Percentiles rank a stretch among this genome's conserved stretches.
These are phyloP conservation scores for Ampelocalamus luodianensis DNA, from an alignment of 176 grass and related monocot genomes.

Conservation along the genomic window DNA sequence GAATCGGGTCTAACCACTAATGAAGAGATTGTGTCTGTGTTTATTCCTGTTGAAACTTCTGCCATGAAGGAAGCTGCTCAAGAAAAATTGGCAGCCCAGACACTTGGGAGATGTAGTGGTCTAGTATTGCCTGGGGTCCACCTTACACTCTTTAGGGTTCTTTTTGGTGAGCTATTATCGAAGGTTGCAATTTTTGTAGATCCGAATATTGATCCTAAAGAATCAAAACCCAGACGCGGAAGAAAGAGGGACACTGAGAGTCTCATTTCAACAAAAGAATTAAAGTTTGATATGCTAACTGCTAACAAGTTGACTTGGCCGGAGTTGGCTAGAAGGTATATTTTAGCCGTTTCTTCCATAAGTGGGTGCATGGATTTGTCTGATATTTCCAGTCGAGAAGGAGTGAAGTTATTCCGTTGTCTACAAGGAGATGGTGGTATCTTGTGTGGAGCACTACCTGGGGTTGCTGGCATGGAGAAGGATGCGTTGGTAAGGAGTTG, in stretches of 20 bases:
- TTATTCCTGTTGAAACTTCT: slow-evolving; percentile 79
- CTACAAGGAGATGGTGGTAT: slow-evolving; percentile 93
- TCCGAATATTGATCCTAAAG: slow-evolving; percentile 77
- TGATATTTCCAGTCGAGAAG: slow-evolving; percentile 88
- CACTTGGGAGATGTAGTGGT: slow-evolving; percentile 81
- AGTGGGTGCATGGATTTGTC: slow-evolving; percentile 77
- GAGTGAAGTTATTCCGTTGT: slow-evolving; percentile 88
- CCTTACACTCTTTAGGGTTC: slow-evolving; percentile 77
- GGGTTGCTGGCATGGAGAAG: slow-evolving; percentile 89
- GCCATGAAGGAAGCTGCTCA: slow-evolving; percentile 63
- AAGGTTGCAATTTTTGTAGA: slow-evolving; percentile 85
- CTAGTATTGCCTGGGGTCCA: slow-evolving; percentile 72
- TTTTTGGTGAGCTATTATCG: slow-evolving; percentile 74
- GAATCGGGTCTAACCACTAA: slow-evolving; percentile 57
- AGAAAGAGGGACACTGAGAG: slow-evolving; percentile 85
- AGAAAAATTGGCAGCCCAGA: slow-evolving; percentile 67
- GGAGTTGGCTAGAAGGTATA: slow-evolving; percentile 91
- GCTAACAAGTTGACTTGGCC: slow-evolving; percentile 94
- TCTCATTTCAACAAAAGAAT: slow-evolving; percentile 64
- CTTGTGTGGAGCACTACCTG: slow-evolving; percentile 82
- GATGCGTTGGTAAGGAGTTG: slow-evolving; percentile 84
- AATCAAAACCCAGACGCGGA: slow-evolving; percentile 89
- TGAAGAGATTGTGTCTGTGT: slow-evolving; percentile 55
- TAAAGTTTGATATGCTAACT: slow-evolving; percentile 78
- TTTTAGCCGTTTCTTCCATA: slow-evolving; percentile 73